These are phyloP conservation scores for Hygrocybe coccinea DNA, from an alignment of 768 basidiomycete genomes.

Conservation along the genomic window DNA sequence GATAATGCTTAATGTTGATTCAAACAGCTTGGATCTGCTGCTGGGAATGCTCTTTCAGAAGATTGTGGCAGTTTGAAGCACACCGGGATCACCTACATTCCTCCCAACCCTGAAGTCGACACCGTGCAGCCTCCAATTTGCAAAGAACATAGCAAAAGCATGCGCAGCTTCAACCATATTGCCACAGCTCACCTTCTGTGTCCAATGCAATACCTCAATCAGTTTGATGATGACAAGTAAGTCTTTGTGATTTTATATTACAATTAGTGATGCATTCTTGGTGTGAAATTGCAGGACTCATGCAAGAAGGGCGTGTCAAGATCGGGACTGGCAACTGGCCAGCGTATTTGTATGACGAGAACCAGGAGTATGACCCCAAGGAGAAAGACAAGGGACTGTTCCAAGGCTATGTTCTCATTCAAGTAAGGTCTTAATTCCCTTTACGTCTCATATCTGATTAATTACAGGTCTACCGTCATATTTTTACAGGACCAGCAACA, in stretches of 20 bases:
- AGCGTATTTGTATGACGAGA: not conserved
- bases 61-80: too few species aligned
- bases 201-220: not conserved
- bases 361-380: not conserved
- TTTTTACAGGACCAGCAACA: constrained; percentile 3
- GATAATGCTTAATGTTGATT: too few species aligned
- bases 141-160: not conserved
- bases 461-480: constrained; percentile 5
- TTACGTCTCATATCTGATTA: not conserved
- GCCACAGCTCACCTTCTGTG: not conserved
- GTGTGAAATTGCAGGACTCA: not conserved
- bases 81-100: too few species aligned
- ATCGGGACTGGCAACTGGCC: not conserved
- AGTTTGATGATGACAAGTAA: not conserved
- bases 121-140: too few species aligned
- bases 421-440: not conserved
- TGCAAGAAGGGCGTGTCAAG: not conserved
- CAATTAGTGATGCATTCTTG: not conserved
- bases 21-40: too few species aligned
- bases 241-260: not conserved
- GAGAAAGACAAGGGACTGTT: not conserved
- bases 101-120: too few species aligned
- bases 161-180: not conserved
- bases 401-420: not conserved
- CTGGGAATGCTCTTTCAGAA: too few species aligned